phyloP scores from a whole-genome alignment of 495 filamentous ascomycete species.

The Staphylotrichum tortipilum region DNA sequence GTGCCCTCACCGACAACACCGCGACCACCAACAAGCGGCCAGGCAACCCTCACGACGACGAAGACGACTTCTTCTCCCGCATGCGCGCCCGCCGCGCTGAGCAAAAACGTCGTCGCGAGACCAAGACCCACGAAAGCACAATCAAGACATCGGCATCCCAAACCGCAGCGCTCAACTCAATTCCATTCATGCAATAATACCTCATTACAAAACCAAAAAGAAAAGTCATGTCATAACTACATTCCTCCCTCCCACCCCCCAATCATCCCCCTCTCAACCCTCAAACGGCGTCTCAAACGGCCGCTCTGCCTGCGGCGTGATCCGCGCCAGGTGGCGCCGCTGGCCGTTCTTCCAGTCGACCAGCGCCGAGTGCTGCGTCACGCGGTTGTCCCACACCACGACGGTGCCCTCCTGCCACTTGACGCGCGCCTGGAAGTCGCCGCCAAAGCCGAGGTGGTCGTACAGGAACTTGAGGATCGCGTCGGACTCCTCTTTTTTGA shows the following conservation, averaged over 20 bases:
- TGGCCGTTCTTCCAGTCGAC: constrained; percentile 73
- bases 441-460: constrained; percentile 71
- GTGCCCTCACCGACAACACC: neutral
- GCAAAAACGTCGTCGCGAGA: constrained; percentile 10
- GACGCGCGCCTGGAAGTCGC: constrained; percentile 83
- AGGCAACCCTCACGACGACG: constrained; percentile 7
- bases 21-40: neutral
- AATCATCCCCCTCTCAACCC: constrained; percentile 15
- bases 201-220: neutral
- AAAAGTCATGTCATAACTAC: no score
- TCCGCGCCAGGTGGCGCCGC: constrained; percentile 70
- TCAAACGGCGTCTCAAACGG: constrained; percentile 63
- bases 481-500: constrained; percentile 72
- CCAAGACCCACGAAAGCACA: neutral
- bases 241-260: no score
- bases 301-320: constrained; percentile 75
- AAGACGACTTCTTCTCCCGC: constrained; percentile 17
- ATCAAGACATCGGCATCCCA: constrained; percentile 7
- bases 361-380: constrained; percentile 69
- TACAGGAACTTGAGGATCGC: constrained; percentile 79
- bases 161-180: constrained; percentile 14
- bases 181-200: constrained; percentile 19
- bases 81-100: constrained; percentile 13
- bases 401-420: constrained; percentile 77
- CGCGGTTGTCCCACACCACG: constrained; percentile 84